Conservation (phyloP, 768 basidiomycete genomes). For the Phanerodontia chrysosporium region DNA sequence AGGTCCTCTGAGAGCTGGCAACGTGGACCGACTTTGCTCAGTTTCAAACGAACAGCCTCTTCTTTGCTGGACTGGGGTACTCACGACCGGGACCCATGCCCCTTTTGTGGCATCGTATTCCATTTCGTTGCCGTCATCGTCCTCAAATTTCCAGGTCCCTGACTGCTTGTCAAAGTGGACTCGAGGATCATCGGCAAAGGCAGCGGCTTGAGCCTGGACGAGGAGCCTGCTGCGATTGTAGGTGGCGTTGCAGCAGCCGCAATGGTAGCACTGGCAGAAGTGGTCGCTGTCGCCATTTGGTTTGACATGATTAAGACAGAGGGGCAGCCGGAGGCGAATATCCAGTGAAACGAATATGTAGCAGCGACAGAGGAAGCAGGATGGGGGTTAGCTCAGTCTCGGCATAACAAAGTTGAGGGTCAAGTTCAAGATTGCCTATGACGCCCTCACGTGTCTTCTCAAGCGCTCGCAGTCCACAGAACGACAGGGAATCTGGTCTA, state of each 20-base stretch:
- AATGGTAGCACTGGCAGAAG: neutral
- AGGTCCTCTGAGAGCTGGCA: conserved; percentile 84
- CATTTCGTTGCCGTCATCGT: conserved; percentile 84
- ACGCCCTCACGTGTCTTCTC: neutral
- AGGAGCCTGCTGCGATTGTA: conserved; percentile 45
- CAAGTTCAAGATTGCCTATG: neutral
- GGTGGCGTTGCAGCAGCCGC: conserved; percentile 16
- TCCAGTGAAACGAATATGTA: too few species aligned
- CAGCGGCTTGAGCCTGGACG: conserved; percentile 53
- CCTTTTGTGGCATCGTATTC: conserved; percentile 81
- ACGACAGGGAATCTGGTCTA: conserved; percentile 4
- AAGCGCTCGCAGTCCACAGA: neutral
- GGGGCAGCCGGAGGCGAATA: too few species aligned
- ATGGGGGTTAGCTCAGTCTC: neutral
- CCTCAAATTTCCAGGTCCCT: conserved; percentile 84
- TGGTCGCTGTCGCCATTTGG: neutral
- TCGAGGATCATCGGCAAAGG: conserved; percentile 78
- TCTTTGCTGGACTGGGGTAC: conserved; percentile 20
- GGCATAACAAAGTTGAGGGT: neutral
- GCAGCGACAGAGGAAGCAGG: neutral
- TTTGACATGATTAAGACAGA: conserved; percentile 4
- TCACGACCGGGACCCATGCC: conserved; percentile 81
- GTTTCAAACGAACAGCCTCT: neutral
- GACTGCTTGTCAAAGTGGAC: conserved; percentile 75
- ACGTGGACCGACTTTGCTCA: neutral